A percentile compares a stretch with the other conserved stretches of the same genome.
These are phyloP conservation scores for Xylaria acuta DNA, from an alignment of 495 filamentous ascomycete species.

Conservation along the genomic window DNA sequence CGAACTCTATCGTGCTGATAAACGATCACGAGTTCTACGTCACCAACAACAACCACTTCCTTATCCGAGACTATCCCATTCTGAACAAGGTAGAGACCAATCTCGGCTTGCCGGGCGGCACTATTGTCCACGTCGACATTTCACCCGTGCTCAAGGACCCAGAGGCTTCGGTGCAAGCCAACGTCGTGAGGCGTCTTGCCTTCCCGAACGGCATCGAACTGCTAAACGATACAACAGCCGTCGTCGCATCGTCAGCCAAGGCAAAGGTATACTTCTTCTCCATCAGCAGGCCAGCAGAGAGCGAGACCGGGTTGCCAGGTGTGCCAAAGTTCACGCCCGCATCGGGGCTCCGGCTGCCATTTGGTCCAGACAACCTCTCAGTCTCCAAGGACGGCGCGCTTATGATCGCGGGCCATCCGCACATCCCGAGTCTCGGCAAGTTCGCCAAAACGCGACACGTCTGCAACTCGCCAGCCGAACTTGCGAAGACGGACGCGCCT, in stretches of 20 bases:
- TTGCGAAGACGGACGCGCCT: constrained; percentile 27
- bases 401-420: constrained; percentile 52
- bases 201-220: constrained; percentile 39
- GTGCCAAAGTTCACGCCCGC: constrained; percentile 32
- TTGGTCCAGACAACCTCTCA: constrained; percentile 51
- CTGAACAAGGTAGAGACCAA: constrained; percentile 46
- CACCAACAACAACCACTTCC: constrained; percentile 65
- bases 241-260: constrained; percentile 44
- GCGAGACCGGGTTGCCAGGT: not conserved
- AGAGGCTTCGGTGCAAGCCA: constrained; percentile 30
- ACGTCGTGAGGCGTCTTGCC: constrained; percentile 29
- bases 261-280: constrained; percentile 45
- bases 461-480: constrained; percentile 34
- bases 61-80: constrained; percentile 25
- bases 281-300: constrained; percentile 23
- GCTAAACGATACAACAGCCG: constrained; percentile 47
- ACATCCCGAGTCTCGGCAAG: constrained; percentile 40
- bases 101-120: constrained; percentile 42
- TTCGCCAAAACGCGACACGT: constrained; percentile 31
- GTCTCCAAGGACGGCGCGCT: constrained; percentile 47
- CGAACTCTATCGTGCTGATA: constrained; percentile 63
- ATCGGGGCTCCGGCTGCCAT: constrained; percentile 37
- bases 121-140: constrained; percentile 49
- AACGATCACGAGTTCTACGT: constrained; percentile 60
- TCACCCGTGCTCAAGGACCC: constrained; percentile 47